Base-by-base conservation (phyloP, 1,139 yeast genomes). In the Saccharomycopsis hybrid region DNA sequence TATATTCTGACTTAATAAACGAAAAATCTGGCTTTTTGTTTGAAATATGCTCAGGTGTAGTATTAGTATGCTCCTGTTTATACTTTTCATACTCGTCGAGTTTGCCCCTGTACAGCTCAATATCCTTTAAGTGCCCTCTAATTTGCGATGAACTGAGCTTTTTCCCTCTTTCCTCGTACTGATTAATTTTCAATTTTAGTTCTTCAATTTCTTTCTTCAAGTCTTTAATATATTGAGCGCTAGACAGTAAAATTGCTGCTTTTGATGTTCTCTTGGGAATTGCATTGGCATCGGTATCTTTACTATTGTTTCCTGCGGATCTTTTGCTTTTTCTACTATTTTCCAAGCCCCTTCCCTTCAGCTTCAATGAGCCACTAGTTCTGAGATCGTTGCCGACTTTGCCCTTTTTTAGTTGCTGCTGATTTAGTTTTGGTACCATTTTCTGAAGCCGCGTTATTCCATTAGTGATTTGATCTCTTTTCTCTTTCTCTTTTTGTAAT, bases 121-220 rank as follows among this genome's bases (percentile, higher is more conserved):
- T 39, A 39, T 39, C n/a, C 18, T 39, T 39, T 24, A 13, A 11
- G 8, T 5, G 7, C 5, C 18, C 18, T 13, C 24, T 8, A 5
- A 7, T 8, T 36, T 36, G 18, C 5, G 39, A 5, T 36, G 7
- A 5, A 24, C 18, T 36, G 24, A n/a, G 7, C 7, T 5, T 36
- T 5, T 36, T 9, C 5, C 18, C 39, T 13, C 7, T 5, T 9
- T 36, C n/a, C 13, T 43, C 31, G 9, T 39, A 32, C 11, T 38
- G 7, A 7, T 35, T 35, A 13, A 38, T 27, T 43, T 44, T 43
- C 8, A 41, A 47, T n/a, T 44, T 49, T 36, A 43, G 42, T 28
- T 52, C 54, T 43, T 50, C 52, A 18, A 41, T 55, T 39, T 52
- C 53, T 30, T 44, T 38, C 40, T 38, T 9, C 33, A 40, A 42